Conservation (phyloP, 805 yeast genomes). For the Helenozyma rhizophorensis region DNA sequence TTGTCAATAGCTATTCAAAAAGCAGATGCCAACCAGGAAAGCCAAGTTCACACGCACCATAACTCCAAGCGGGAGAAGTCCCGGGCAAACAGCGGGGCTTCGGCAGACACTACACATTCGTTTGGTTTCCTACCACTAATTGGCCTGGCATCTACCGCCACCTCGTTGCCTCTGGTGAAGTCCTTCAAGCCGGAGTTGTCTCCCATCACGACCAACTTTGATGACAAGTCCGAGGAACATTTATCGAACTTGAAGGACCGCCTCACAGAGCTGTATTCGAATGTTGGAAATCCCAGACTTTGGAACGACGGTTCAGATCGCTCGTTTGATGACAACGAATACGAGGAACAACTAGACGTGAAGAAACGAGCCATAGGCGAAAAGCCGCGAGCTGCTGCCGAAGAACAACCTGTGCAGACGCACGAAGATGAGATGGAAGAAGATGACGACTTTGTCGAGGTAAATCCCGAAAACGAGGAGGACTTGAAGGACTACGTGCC, state of each 20-base stretch:
- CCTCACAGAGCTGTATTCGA: constrained; percentile 13
- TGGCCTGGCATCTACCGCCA: constrained; percentile 17
- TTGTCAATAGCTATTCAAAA: constrained; percentile 42
- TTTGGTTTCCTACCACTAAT: constrained; percentile 11
- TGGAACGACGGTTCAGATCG: not conserved
- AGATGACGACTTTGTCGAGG: constrained; percentile 15
- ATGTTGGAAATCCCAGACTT: not conserved
- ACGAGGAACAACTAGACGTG: constrained; percentile 6
- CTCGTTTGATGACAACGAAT: constrained; percentile 1
- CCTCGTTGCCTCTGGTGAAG: constrained; percentile 29
- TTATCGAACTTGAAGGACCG: constrained; percentile 14
- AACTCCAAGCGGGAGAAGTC: constrained; percentile 5
- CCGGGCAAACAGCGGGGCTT: constrained; percentile 8
- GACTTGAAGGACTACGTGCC: constrained; percentile 46
- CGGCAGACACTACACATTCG: constrained; percentile 9
- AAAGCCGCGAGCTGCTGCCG: no score
- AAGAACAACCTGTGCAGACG: no score
- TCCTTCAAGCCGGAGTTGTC: constrained; percentile 33
- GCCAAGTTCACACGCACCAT: constrained; percentile 12
- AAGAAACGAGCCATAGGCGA: constrained; percentile 5
- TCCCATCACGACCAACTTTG: constrained; percentile 34
- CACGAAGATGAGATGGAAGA: constrained; percentile 21
- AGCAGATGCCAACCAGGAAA: constrained; percentile 29
- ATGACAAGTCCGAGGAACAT: constrained; percentile 13
- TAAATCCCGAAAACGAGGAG: constrained; percentile 41